Percentiles rank a stretch among this genome's conserved stretches.
These are phyloP conservation scores for Aspergillus asperescens DNA, from an alignment of 495 filamentous ascomycete species.

Conservation along the genomic window DNA sequence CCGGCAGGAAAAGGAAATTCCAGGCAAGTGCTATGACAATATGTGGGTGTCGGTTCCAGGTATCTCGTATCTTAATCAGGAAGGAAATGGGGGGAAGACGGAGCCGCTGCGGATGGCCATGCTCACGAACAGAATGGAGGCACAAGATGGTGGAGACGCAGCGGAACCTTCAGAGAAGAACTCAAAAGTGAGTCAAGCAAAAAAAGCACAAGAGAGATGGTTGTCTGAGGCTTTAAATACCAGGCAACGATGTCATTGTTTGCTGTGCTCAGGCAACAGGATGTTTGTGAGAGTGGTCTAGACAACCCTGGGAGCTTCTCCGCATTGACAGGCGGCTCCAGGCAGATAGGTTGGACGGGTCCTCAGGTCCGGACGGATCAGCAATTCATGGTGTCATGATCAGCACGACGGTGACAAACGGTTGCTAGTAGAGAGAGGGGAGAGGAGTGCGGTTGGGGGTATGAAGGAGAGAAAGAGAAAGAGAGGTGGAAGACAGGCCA, in stretches of 20 bases:
- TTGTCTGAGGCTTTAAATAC: slow-evolving; percentile 16
- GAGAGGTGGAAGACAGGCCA: slow-evolving; percentile 24
- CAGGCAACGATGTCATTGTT: slow-evolving; percentile 27
- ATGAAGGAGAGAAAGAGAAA: slow-evolving; percentile 20
- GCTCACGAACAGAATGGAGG: slow-evolving; percentile 27
- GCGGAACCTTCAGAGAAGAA: neutral
- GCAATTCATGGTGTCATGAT: slow-evolving; percentile 22
- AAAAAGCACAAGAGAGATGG: slow-evolving; percentile 4
- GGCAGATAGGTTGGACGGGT: slow-evolving; percentile 27
- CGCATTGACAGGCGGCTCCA: slow-evolving; percentile 36
- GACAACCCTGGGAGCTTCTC: slow-evolving; percentile 41
- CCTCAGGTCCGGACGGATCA: slow-evolving; percentile 20
- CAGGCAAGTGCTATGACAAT: slow-evolving; percentile 12
- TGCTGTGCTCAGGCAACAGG: slow-evolving; percentile 24
- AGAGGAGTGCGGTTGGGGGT: slow-evolving; percentile 20
- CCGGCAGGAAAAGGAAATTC: slow-evolving; percentile 3
- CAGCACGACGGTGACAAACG: slow-evolving; percentile 1
- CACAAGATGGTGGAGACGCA: slow-evolving; percentile 3
- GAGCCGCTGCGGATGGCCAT: slow-evolving; percentile 35
- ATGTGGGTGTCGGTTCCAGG: slow-evolving; percentile 9
- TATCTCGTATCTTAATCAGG: slow-evolving; percentile 34
- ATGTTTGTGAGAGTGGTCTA: slow-evolving; percentile 25
- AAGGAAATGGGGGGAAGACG: slow-evolving; percentile 28
- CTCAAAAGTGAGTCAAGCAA: slow-evolving; percentile 10
- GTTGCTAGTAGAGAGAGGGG: slow-evolving; percentile 9